Percentiles rank a stretch among this genome's conserved stretches.
Evolutionary conservation across 2,329 filamentous ascomycete genomes (phyloP).

Genomic region (Penicillium sp.): DNA sequence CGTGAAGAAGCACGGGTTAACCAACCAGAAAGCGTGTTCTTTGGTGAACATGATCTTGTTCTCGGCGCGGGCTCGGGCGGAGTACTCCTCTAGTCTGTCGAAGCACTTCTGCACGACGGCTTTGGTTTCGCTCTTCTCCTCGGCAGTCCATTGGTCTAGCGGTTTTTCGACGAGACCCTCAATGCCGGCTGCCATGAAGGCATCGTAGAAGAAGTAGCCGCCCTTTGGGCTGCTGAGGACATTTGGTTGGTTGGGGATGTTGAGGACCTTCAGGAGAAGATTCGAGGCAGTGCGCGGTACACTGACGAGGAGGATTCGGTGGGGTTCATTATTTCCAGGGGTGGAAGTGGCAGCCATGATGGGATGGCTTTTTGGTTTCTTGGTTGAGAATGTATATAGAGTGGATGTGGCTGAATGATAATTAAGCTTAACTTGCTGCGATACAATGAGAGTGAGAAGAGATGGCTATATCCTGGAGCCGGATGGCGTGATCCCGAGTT

Average conservation of each 20-base stretch:
- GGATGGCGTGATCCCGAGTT: slow-evolving; percentile 3
- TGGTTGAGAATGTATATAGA: not conserved
- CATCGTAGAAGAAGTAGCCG: slow-evolving; percentile 16
- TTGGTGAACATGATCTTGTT: slow-evolving; percentile 33
- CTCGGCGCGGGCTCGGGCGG: slow-evolving; percentile 17
- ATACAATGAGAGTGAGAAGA: not conserved
- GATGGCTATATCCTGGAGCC: not conserved
- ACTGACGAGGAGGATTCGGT: slow-evolving; percentile 8
- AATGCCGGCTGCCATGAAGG: not conserved
- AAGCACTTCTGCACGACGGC: slow-evolving; percentile 23
- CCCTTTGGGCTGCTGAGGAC: slow-evolving; percentile 1
- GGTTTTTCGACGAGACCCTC: slow-evolving; percentile 9
- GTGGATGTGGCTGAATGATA: not conserved
- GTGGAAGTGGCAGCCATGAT: not conserved
- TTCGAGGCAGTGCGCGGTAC: slow-evolving; percentile 15
- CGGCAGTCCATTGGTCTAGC: slow-evolving; percentile 24
- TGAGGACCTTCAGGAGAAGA: slow-evolving; percentile 13
- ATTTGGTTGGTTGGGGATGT: slow-evolving; percentile 11
- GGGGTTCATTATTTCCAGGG: not conserved
- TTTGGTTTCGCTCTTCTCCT: slow-evolving; percentile 20
- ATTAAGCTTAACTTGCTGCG: slow-evolving; percentile 2
- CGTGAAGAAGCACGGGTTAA: slow-evolving; percentile 18
- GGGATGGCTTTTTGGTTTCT: not conserved
- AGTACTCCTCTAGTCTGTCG: slow-evolving; percentile 21
- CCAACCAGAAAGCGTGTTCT: slow-evolving; percentile 32